Base-by-base conservation (phyloP, 768 basidiomycete species). In the Scleroderma bovista region DNA sequence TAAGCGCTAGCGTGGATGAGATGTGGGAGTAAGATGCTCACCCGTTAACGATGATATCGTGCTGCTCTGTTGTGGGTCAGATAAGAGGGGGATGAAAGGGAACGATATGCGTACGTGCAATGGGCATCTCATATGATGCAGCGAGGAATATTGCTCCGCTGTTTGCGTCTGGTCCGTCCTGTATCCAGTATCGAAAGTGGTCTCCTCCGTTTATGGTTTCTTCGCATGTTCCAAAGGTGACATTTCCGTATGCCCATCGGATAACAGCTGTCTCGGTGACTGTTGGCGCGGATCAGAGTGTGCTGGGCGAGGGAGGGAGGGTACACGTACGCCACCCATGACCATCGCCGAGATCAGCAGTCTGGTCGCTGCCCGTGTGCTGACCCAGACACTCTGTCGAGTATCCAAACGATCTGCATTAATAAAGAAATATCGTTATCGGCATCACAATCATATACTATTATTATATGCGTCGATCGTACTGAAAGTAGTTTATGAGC, bases 121-220 rank as follows among this genome's bases (percentile, higher is more conserved):
- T 72, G 15, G 88, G 82, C 61, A 75, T 59, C 66, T 93, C 90
- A 59, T 84, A 87, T 1, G 88, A 89, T 9, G 73, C 67, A 1
- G 84, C 89, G 73, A 91, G 72, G 59, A 90, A 90, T 38, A 86
- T 72, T 3, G 87, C 88, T 31, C 84, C 78, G 50, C 86, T 86
- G 58, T 89, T 73, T 6, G 72, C 83, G 3, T 64, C 24, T 12
- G 69, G 53, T 0, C 90, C 91, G 51, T 88, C 76, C 69, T 94
- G 93, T 6, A 75, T 66, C 92, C 91, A 94, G 65, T 93, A 94
- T 36, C 93, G 79, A 62, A 93, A 80, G 62, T 96, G 93, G 60
- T 88, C 78, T 6, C 93, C 93, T 2, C 93, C 93, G 56, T 88
- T 62, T 37, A 94, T 76, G 2, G 89, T 88, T 67, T 96, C 93